Base-by-base conservation (phyloP, 139 green algal species). In the Chlorella vulgaris region DNA sequence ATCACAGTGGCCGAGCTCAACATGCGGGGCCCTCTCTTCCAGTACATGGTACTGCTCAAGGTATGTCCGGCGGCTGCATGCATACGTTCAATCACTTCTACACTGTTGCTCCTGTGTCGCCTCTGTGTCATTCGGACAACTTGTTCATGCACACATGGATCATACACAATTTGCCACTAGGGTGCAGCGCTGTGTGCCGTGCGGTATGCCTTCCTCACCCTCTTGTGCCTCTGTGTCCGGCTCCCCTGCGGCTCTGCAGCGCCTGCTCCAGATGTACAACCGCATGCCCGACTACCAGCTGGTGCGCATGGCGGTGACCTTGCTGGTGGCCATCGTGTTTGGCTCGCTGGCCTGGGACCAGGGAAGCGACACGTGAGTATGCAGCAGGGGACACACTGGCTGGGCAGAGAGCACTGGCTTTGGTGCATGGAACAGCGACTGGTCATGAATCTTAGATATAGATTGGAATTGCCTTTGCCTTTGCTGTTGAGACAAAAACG, bases 261-360 rank as follows among this genome's bases (percentile, higher is more conserved):
- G 84, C 51, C 51, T 76, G 15, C 83, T 86, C 31, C 36, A 42
- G 13, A 81, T 70, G 24, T 90, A 89, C 76, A 90, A 93, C 73
- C 73, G 73, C 40, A 76, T 70, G 76, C 78, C 76, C 21, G 80
- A 86, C 63, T 93, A 92, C 81, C 85, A 91, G 73, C 75, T 84
- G 26, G 78, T 85, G 29, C 83, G 90, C 47, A 69, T 90, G 68
- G 78, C 65, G 19, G 82, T 92, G 43, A 91, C 84, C 15, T 60
- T 93, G 39, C 68, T 83, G 63, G 71, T 93, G 43, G 82, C 58
- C 36, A 51, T 93, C 36, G 50, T 91, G 38, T 89, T 90, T 70
- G 83, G 83, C 35, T 85, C 87, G 35, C 66, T 91, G 68, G 63
- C 65, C 29, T 82, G 76, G 76, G 5, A 61, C 7, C 76, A 74